These are phyloP conservation scores for Colletotrichum navitas DNA, from an alignment of 2,329 filamentous ascomycete species.

Conservation along the genomic window DNA sequence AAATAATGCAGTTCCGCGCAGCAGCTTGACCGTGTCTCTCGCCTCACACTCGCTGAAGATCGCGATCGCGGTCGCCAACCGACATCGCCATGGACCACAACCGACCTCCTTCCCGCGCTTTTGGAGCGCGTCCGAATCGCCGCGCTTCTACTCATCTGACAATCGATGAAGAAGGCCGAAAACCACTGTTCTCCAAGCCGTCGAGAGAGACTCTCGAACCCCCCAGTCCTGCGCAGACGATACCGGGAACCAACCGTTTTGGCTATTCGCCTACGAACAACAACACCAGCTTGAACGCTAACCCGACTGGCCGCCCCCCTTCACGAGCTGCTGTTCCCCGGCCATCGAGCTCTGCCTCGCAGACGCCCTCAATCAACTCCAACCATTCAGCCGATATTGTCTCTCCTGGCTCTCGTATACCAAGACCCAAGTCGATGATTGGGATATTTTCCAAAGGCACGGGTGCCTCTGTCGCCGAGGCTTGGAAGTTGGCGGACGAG, in stretches of 20 bases:
- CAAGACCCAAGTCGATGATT: conserved; percentile 47
- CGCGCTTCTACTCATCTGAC: conserved; percentile 45
- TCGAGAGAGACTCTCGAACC: conserved; percentile 42
- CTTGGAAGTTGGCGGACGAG: conserved; percentile 55
- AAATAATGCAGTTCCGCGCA: conserved; percentile 36
- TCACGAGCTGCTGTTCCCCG: conserved; percentile 45
- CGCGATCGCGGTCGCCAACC: conserved; percentile 27
- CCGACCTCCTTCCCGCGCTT: conserved; percentile 33
- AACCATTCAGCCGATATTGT: conserved; percentile 35
- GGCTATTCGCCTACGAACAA: conserved; percentile 41
- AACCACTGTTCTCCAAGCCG: conserved; percentile 53
- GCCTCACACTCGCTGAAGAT: conserved; percentile 14
- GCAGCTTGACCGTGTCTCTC: conserved; percentile 21
- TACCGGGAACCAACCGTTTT: conserved; percentile 39
- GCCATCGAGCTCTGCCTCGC: conserved; percentile 40
- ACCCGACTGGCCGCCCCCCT: conserved; percentile 7
- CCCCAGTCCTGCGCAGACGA: conserved; percentile 20
- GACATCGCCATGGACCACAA: conserved; percentile 46
- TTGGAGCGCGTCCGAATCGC: conserved; percentile 45
- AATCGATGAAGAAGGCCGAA: conserved; percentile 57
- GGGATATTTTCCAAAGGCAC: conserved; percentile 43
- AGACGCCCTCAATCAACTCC: conserved; percentile 38
- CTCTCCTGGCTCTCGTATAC: conserved; percentile 51
- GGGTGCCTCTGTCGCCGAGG: conserved; percentile 56
- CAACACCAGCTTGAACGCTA: not conserved